Percentiles rank a stretch among this genome's conserved stretches.
These are phyloP conservation scores for Ustanciosporium gigantosporum DNA, from an alignment of 1,284 basidiomycete genomes.

Conservation along the genomic window DNA sequence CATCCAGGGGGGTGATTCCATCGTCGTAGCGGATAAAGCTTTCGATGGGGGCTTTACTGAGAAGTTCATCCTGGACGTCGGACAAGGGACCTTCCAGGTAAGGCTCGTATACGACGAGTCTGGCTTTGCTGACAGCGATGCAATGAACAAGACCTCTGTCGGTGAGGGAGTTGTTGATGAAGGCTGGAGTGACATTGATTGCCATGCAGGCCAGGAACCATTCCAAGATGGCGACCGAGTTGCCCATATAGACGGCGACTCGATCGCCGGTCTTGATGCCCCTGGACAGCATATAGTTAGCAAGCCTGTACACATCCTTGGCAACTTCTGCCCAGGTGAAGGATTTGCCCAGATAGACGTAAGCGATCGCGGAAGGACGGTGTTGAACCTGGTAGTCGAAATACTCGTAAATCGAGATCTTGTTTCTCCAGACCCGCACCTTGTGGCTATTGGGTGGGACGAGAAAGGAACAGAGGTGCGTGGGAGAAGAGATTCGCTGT, in stretches of 20 bases:
- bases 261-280: constrained; percentile 50
- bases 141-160: constrained; percentile 57
- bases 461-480: no score
- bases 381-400: constrained; percentile 39
- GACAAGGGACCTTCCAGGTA: constrained; percentile 45
- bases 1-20: constrained; percentile 38
- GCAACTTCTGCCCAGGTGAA: constrained; percentile 51
- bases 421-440: constrained; percentile 29
- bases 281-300: constrained; percentile 47
- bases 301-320: constrained; percentile 36
- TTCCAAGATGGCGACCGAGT: constrained; percentile 45
- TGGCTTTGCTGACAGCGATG: constrained; percentile 49
- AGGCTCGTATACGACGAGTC: constrained; percentile 56
- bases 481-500: no score
- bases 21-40: constrained; percentile 55
- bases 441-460: constrained; percentile 13
- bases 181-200: constrained; percentile 56
- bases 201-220: constrained; percentile 55
- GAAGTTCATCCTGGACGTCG: constrained; percentile 41
- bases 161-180: constrained; percentile 61
- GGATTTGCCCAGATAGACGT: constrained; percentile 46
- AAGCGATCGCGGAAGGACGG: constrained; percentile 40
- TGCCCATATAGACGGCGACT: constrained; percentile 53
- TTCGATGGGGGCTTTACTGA: constrained; percentile 11
- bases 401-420: constrained; percentile 45